Conservation (phyloP, 2,329 filamentous ascomycete species). For the Pseudogymnoascus sp. region DNA sequence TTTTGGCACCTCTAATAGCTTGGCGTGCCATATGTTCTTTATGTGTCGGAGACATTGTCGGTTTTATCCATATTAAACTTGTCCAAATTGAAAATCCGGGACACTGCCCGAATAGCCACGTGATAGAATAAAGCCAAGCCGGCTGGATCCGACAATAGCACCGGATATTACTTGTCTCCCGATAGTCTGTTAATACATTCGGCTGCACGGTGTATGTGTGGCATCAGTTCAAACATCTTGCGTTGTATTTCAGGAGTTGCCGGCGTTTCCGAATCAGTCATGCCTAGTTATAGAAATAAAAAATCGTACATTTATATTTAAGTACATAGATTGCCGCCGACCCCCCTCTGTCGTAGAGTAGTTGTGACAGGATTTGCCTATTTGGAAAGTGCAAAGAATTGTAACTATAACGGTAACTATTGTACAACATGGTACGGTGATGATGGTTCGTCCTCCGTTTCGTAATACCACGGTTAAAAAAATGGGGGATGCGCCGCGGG, state of each 20-base stretch:
- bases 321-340: background rate
- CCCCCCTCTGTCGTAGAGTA: too few species aligned
- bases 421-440: background rate
- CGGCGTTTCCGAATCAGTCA: background rate
- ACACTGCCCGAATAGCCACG: background rate
- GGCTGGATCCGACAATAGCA: background rate
- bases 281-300: background rate
- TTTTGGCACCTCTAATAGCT: background rate
- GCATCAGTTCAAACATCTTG: background rate
- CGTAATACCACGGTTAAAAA: background rate
- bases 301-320: background rate
- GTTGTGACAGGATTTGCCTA: background rate
- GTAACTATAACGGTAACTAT: background rate
- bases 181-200: background rate
- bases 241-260: background rate
- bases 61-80: slow-evolving; percentile 4
- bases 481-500: background rate
- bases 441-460: background rate
- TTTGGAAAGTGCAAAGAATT: background rate
- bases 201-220: background rate
- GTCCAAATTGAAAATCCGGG: background rate
- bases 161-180: background rate
- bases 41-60: background rate
- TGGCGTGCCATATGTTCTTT: background rate
- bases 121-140: background rate